phyloP scores from a whole-genome alignment of 2,329 filamentous ascomycete genomes.

The Pseudogymnoascus sp. region DNA sequence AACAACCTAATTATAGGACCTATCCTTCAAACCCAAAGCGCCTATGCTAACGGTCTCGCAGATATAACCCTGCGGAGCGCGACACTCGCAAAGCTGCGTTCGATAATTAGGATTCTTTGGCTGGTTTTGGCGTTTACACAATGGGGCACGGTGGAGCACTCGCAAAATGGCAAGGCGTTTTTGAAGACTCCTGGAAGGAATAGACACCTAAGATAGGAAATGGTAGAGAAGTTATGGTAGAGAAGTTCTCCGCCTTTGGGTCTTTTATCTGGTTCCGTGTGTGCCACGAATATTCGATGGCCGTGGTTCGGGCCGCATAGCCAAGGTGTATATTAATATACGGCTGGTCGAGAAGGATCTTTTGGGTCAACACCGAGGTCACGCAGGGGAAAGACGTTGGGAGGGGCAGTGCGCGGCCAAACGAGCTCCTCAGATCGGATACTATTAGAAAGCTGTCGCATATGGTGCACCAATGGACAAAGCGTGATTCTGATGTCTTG shows the following conservation, averaged over 20 bases:
- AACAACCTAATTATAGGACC: constrained; percentile 4
- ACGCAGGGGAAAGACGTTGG: background rate
- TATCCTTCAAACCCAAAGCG: background rate
- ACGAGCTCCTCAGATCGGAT: background rate
- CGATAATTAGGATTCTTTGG: constrained; percentile 17
- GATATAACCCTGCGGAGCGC: constrained; percentile 43
- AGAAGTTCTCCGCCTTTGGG: constrained; percentile 6
- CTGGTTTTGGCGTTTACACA: constrained; percentile 10
- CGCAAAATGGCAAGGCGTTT: constrained; percentile 21
- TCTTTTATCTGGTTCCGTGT: constrained; percentile 3
- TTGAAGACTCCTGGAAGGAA: constrained; percentile 12
- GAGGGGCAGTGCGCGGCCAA: background rate
- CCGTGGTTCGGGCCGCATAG: background rate
- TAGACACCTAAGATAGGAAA: constrained; percentile 10
- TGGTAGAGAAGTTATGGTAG: constrained; percentile 7
- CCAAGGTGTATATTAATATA: constrained; percentile 1
- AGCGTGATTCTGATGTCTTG: background rate
- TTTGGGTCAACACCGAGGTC: constrained; percentile 1
- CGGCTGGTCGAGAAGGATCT: background rate
- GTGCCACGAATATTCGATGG: constrained; percentile 1
- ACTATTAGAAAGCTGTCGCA: background rate
- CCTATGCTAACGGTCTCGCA: constrained; percentile 20
- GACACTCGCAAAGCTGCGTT: constrained; percentile 35
- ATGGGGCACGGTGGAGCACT: constrained; percentile 6
- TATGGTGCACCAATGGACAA: background rate